Evolutionary conservation across 73 alveolate species (phyloP).

Genomic region (Paramecium octaurelia): DNA sequence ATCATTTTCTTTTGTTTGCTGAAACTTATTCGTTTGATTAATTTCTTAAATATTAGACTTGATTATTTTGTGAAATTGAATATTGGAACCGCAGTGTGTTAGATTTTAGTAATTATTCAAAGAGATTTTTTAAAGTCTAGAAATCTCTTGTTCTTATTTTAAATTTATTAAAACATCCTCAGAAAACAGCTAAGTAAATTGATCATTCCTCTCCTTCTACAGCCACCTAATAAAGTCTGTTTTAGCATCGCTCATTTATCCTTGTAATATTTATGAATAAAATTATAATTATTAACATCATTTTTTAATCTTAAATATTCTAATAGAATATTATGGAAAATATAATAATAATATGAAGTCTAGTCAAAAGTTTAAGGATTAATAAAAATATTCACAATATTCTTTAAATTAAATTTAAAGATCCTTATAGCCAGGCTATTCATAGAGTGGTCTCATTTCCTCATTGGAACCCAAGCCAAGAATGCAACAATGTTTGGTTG

Average conservation of each 20-base stretch:
- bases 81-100: background rate
- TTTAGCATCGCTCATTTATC: background rate
- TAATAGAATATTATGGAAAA: background rate
- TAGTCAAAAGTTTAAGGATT: background rate
- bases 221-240: background rate
- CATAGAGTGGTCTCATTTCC: background rate
- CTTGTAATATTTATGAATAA: background rate
- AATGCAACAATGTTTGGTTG: background rate
- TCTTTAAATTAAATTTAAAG: background rate
- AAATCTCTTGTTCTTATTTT: background rate
- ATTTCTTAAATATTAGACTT: background rate
- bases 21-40: background rate
- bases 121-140: background rate
- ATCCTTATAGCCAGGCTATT: slow-evolving; percentile 12
- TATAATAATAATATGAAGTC: background rate
- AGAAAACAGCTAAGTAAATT: background rate
- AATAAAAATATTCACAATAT: background rate
- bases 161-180: background rate
- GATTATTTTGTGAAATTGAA: background rate
- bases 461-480: background rate
- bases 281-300: background rate
- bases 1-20: background rate
- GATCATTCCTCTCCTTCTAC: background rate
- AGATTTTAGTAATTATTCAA: background rate
- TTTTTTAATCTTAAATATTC: background rate